Percentiles rank a stretch among this genome's conserved stretches.
phyloP scores from a whole-genome alignment of 768 basidiomycete genomes.

The Mycena venus region DNA sequence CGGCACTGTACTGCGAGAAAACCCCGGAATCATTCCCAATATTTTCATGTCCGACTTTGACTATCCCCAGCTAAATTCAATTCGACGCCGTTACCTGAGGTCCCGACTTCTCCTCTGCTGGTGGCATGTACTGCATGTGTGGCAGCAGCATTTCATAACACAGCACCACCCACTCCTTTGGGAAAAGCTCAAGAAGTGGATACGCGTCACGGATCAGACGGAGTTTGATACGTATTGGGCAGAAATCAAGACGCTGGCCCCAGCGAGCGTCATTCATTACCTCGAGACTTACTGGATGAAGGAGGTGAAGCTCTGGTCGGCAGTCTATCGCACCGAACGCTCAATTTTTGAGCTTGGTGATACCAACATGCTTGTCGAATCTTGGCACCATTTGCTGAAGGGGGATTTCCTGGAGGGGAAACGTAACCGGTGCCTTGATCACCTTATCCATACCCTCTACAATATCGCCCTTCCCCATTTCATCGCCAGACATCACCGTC shows the following conservation, averaged over 20 bases:
- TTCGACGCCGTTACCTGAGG: neutral
- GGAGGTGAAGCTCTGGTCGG: constrained; percentile 8
- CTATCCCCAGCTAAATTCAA: constrained; percentile 15
- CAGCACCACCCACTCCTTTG: neutral
- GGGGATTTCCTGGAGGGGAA: constrained; percentile 18
- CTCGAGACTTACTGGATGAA: constrained; percentile 2
- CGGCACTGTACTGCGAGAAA: neutral
- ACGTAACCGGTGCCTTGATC: constrained; percentile 1
- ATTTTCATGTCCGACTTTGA: constrained; percentile 18
- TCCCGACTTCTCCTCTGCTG: constrained; percentile 15
- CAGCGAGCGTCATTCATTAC: neutral
- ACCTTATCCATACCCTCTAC: constrained; percentile 10
- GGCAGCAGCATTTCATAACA: constrained; percentile 11
- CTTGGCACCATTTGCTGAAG: constrained; percentile 30
- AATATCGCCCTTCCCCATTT: constrained; percentile 4
- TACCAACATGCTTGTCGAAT: constrained; percentile 28
- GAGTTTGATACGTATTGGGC: constrained; percentile 4
- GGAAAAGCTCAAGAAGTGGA: neutral
- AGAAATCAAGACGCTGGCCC: neutral
- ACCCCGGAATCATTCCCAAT: neutral
- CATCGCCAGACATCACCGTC: too few species aligned
- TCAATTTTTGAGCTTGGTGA: constrained; percentile 2
- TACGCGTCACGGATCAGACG: too few species aligned
- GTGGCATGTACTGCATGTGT: constrained; percentile 27
- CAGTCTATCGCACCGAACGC: constrained; percentile 1